phyloP scores from a whole-genome alignment of 176 grass and related monocot genomes.

The Raddia distichophylla region DNA sequence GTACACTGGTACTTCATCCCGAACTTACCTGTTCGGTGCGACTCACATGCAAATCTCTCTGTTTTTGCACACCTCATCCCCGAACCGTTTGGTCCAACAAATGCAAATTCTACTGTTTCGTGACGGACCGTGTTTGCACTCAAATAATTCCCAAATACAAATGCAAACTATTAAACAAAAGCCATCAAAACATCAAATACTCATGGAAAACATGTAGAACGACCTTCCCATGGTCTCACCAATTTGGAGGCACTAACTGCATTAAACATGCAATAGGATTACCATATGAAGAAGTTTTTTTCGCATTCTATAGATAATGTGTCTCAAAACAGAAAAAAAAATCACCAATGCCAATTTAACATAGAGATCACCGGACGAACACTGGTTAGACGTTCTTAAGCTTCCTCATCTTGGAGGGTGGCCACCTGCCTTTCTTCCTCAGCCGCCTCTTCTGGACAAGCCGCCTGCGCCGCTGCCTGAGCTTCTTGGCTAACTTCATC shows the following conservation, averaged over 20 bases:
- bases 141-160: no score
- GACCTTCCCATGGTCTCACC: no score
- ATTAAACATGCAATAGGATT: slow-evolving; percentile 14
- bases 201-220: no score
- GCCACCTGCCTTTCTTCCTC: slow-evolving; percentile 92
- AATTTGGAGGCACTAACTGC: not conserved
- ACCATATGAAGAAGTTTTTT: slow-evolving; percentile 7
- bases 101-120: no score
- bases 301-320: slow-evolving; percentile 21
- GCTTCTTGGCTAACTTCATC: slow-evolving; percentile 78
- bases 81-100: no score
- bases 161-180: no score
- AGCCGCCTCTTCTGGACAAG: slow-evolving; percentile 77
- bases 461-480: slow-evolving; percentile 67
- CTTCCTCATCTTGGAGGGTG: slow-evolving; percentile 89
- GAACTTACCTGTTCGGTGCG: no score
- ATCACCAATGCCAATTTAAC: not conserved
- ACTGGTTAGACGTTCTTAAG: slow-evolving; percentile 56
- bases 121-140: no score
- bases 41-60: no score
- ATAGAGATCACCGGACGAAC: not conserved
- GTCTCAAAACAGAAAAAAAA: slow-evolving; percentile 46
- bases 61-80: no score
- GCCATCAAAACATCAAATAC: no score
- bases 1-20: no score